A percentile compares a stretch with the other conserved stretches of the same genome.
phyloP scores from a whole-genome alignment of 148 eudicot genomes.

The Rhododendron kiyosumense region DNA sequence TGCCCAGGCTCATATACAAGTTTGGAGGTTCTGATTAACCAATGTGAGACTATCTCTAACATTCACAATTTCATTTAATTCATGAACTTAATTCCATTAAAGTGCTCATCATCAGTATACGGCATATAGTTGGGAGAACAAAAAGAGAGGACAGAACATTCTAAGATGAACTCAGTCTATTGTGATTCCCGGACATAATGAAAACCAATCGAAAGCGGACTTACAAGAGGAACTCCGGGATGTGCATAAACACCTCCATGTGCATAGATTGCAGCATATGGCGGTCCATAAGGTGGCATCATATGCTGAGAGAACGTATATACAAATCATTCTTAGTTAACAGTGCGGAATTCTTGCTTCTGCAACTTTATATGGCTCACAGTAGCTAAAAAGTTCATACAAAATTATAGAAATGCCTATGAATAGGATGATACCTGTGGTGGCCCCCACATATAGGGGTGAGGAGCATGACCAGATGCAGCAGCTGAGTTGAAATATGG shows the following conservation, averaged over 20 bases:
- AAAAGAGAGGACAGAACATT: background rate
- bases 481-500: constrained; percentile 72
- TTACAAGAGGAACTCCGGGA: constrained; percentile 78
- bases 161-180: background rate
- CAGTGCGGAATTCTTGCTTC: background rate
- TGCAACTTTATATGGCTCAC: background rate
- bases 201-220: constrained; percentile 11
- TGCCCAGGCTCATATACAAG: no score
- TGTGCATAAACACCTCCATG: constrained; percentile 92
- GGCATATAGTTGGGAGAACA: no score
- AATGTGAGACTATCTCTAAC: no score
- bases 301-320: constrained; percentile 48
- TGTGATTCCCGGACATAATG: background rate
- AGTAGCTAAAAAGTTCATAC: background rate
- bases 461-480: constrained; percentile 74
- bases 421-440: constrained; percentile 55
- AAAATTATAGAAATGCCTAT: background rate
- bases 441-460: constrained; percentile 91
- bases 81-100: background rate
- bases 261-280: constrained; percentile 91
- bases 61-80: background rate
- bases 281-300: constrained; percentile 91
- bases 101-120: background rate
- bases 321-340: background rate
- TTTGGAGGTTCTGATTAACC: no score